These are phyloP conservation scores for Catharanthus roseus DNA, from an alignment of 257 asterid genomes.

Conservation along the genomic window DNA sequence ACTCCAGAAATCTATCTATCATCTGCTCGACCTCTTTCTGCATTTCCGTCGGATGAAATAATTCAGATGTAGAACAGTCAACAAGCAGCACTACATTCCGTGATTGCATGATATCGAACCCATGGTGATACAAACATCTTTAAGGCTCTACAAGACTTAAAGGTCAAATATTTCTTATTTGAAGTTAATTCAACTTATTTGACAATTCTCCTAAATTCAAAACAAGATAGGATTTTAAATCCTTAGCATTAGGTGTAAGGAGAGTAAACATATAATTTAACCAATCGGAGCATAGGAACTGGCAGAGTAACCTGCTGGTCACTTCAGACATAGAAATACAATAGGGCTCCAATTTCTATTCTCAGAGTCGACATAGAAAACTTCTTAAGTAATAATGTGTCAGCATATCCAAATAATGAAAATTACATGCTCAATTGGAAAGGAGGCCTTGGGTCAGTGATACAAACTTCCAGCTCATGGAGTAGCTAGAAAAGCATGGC, in stretches of 20 bases:
- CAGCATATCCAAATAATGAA: neutral
- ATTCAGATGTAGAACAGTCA: neutral
- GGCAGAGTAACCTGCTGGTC: too few relatives aligned
- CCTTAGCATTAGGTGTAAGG: neutral
- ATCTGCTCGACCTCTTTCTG: constrained; percentile 55
- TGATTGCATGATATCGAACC: neutral
- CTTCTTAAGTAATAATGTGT: neutral
- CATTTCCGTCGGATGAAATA: constrained; percentile 20
- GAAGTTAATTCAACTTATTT: neutral
- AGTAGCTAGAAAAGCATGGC: too few relatives aligned
- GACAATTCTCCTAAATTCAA: neutral
- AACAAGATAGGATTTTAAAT: neutral
- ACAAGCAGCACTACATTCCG: neutral
- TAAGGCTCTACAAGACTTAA: neutral
- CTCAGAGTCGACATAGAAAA: neutral
- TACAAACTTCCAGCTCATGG: too few relatives aligned
- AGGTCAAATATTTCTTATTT: neutral
- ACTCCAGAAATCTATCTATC: constrained; percentile 47
- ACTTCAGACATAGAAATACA: too few relatives aligned
- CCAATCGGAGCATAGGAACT: neutral
- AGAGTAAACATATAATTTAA: neutral
- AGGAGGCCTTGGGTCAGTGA: too few relatives aligned
- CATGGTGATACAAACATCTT: neutral
- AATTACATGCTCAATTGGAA: too few relatives aligned
- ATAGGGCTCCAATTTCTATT: neutral